A percentile compares a stretch with the other conserved stretches of the same genome.
phyloP scores from a whole-genome alignment of 768 basidiomycete genomes.

The Boletus fagicola region DNA sequence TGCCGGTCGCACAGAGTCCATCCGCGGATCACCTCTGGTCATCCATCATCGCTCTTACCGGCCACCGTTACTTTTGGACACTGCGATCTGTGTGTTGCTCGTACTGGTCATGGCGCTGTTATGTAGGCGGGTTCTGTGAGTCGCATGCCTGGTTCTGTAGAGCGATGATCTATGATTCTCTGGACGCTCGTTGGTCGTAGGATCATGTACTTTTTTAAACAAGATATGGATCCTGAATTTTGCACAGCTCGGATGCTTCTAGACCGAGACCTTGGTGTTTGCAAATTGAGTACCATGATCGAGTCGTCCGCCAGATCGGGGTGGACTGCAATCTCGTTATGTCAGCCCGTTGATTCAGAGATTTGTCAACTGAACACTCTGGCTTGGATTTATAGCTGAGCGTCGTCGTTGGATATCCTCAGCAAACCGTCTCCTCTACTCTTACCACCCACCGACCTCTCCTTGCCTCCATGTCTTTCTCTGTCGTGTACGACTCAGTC shows the following conservation, averaged over 20 bases:
- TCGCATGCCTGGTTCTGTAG: conserved; percentile 16
- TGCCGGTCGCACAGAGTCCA: conserved; percentile 10
- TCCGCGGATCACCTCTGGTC: conserved; percentile 18
- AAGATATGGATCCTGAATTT: conserved; percentile 7
- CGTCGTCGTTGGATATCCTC: conserved; percentile 3
- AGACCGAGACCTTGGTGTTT: conserved; percentile 19
- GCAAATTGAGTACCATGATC: conserved; percentile 25
- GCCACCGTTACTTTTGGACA: conserved; percentile 69
- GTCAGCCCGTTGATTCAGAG: conserved; percentile 24
- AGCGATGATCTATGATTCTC: conserved; percentile 22
- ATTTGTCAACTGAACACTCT: conserved; percentile 26
- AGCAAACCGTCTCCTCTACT: conserved; percentile 5
- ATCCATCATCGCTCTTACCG: conserved; percentile 24
- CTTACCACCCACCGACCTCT: not conserved
- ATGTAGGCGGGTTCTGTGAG: conserved; percentile 54
- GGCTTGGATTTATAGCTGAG: conserved; percentile 19
- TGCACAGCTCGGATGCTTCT: conserved; percentile 21
- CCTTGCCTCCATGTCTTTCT: conserved; percentile 12
- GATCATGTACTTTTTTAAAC: conserved; percentile 20
- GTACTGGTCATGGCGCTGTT: conserved; percentile 67
- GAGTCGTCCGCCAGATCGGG: conserved; percentile 14
- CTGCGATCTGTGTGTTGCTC: conserved; percentile 69
- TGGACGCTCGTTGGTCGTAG: conserved; percentile 13
- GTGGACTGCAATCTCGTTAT: conserved; percentile 17
- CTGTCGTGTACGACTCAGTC: conserved; percentile 15